Conservation (phyloP, 2,329 filamentous ascomycete species). For the Alternaria triticina region DNA sequence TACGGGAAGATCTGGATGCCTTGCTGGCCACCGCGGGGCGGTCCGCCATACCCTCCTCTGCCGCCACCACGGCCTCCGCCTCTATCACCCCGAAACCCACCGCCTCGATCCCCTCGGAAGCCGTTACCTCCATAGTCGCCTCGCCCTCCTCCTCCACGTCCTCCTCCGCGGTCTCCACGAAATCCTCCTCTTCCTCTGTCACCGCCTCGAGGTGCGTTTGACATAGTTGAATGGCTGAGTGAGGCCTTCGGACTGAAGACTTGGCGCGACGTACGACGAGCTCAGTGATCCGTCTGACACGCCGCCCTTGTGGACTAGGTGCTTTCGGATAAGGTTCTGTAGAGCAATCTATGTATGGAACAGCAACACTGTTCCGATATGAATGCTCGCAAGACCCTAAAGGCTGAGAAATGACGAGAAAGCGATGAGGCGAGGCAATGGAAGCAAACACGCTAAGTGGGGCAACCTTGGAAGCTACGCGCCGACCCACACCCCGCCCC, state of each 20-base stretch:
- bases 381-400: neutral
- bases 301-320: neutral
- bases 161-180: neutral
- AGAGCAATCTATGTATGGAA: neutral
- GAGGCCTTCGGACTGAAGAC: constrained; percentile 5
- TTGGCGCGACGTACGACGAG: neutral
- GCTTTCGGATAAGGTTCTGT: neutral
- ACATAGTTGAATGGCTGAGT: constrained; percentile 9
- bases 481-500: neutral
- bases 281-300: neutral
- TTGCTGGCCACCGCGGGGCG: constrained; percentile 5
- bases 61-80: constrained; percentile 2
- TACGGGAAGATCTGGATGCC: constrained; percentile 15
- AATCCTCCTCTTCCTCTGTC: constrained; percentile 3
- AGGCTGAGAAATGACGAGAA: neutral
- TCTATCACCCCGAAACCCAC: neutral
- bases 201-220: constrained; percentile 6
- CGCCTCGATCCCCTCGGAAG: neutral
- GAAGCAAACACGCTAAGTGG: constrained; percentile 5
- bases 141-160: neutral
- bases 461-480: neutral
- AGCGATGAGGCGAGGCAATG: neutral
- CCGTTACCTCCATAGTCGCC: neutral
- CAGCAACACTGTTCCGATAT: neutral
- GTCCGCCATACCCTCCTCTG: neutral